These are phyloP conservation scores for Sordariomycetes sp. DNA, from an alignment of 2,329 filamentous ascomycete species.

Conservation along the genomic window DNA sequence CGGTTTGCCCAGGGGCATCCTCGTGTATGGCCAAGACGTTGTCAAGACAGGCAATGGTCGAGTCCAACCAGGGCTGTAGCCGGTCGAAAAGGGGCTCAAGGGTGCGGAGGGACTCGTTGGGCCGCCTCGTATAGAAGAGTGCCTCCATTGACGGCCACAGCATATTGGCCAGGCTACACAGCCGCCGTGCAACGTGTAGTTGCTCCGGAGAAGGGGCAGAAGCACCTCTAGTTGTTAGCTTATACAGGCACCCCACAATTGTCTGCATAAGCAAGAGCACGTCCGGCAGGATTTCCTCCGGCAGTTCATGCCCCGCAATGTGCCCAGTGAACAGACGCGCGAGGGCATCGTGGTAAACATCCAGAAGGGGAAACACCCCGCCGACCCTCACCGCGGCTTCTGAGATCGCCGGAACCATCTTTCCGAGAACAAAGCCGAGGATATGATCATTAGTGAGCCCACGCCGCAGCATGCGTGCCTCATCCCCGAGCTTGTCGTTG, in stretches of 20 bases:
- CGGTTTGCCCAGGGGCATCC: neutral
- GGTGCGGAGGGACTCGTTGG: constrained; percentile 2
- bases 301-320: constrained; percentile 16
- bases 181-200: constrained; percentile 13
- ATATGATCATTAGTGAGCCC: constrained; percentile 37
- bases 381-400: constrained; percentile 21
- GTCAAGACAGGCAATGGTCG: constrained; percentile 6
- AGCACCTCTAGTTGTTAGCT: constrained; percentile 3
- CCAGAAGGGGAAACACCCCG: constrained; percentile 34
- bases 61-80: constrained; percentile 5
- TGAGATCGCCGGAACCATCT: constrained; percentile 45
- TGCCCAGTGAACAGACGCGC: constrained; percentile 12
- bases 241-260: constrained; percentile 13
- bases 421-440: constrained; percentile 33
- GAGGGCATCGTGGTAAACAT: constrained; percentile 37
- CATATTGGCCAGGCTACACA: constrained; percentile 9
- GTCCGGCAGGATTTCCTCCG: constrained; percentile 14
- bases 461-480: constrained; percentile 31
- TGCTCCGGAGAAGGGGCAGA: constrained; percentile 10
- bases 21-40: constrained; percentile 1
- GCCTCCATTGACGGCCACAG: constrained; percentile 10
- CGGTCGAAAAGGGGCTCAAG: constrained; percentile 1
- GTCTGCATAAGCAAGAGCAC: constrained; percentile 10
- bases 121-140: constrained; percentile 6
- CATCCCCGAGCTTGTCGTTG: constrained; percentile 34